Evolutionary conservation across 164 flowering plant genomes (phyloP).

Genomic region (Aristolochia californica): DNA sequence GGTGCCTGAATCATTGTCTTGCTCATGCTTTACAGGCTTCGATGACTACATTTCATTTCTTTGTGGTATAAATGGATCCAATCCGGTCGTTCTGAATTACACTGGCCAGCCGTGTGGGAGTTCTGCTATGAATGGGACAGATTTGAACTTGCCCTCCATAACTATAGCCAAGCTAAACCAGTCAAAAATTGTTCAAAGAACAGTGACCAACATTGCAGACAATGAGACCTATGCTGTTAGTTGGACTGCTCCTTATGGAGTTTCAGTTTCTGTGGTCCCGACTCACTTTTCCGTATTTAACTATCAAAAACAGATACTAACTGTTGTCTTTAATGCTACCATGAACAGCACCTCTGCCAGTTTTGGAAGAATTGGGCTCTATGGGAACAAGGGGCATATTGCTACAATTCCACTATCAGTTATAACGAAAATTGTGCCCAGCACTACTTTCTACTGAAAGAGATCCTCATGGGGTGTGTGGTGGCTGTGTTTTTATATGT

Average conservation of each 20-base stretch:
- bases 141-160: slow-evolving; percentile 86
- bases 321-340: slow-evolving; percentile 39
- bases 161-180: slow-evolving; percentile 66
- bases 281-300: slow-evolving; percentile 41
- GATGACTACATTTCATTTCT: slow-evolving; percentile 73
- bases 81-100: slow-evolving; percentile 66
- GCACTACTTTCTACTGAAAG: slow-evolving; percentile 24
- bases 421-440: slow-evolving; percentile 34
- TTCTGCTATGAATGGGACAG: slow-evolving; percentile 34
- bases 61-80: slow-evolving; percentile 87
- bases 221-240: slow-evolving; percentile 59
- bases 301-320: slow-evolving; percentile 53
- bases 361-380: slow-evolving; percentile 79
- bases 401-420: slow-evolving; percentile 64
- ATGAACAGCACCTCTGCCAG: slow-evolving; percentile 47
- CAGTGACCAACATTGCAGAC: slow-evolving; percentile 58
- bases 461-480: background rate
- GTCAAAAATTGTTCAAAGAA: slow-evolving; percentile 44
- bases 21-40: slow-evolving; percentile 39
- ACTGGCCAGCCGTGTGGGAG: slow-evolving; percentile 47
- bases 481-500: slow-evolving; percentile 4
- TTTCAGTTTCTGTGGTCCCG: slow-evolving; percentile 53
- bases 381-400: slow-evolving; percentile 58
- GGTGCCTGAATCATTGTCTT: too few species aligned
- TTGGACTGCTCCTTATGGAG: slow-evolving; percentile 84